Conservation (phyloP, 192 early-diverging fungal genomes). For the Funneliformis mosseae region DNA sequence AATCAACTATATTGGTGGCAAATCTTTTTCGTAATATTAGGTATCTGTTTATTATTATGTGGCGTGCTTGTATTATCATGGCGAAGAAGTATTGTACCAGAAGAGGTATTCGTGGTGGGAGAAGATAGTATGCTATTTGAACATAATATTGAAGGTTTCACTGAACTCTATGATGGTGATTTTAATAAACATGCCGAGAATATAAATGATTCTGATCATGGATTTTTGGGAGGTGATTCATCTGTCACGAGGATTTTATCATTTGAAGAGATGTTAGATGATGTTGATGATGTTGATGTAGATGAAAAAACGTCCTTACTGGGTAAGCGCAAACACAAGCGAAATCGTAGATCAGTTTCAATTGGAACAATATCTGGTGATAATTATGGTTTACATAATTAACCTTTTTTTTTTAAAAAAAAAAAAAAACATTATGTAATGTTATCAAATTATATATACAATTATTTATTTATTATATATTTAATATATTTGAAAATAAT, state of each 20-base stretch:
- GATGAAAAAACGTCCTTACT: slow-evolving; percentile 19
- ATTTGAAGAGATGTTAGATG: slow-evolving; percentile 11
- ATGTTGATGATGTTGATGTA: slow-evolving; percentile 16
- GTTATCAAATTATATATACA: too few species aligned
- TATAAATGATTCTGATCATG: background rate
- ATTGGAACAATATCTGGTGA: background rate
- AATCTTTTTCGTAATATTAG: slow-evolving; percentile 65
- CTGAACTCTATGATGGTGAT: slow-evolving; percentile 14
- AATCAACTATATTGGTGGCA: slow-evolving; percentile 59
- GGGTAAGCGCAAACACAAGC: background rate
- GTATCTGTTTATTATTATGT: slow-evolving; percentile 61
- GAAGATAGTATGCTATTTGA: slow-evolving; percentile 13
- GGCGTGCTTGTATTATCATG: slow-evolving; percentile 72
- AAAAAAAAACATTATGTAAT: too few species aligned
- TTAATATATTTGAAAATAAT: too few species aligned
- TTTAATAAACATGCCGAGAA: background rate
- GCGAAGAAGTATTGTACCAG: slow-evolving; percentile 36
- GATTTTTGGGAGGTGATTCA: background rate
- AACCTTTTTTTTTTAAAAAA: too few species aligned
- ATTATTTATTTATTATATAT: too few species aligned
- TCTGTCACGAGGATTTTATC: background rate
- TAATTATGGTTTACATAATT: background rate
- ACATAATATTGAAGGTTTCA: slow-evolving; percentile 20
- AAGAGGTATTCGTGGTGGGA: slow-evolving; percentile 22
- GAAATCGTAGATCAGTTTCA: slow-evolving; percentile 9